Base-by-base conservation (phyloP, 257 asterid species). In the Anisodus tanguticus region DNA sequence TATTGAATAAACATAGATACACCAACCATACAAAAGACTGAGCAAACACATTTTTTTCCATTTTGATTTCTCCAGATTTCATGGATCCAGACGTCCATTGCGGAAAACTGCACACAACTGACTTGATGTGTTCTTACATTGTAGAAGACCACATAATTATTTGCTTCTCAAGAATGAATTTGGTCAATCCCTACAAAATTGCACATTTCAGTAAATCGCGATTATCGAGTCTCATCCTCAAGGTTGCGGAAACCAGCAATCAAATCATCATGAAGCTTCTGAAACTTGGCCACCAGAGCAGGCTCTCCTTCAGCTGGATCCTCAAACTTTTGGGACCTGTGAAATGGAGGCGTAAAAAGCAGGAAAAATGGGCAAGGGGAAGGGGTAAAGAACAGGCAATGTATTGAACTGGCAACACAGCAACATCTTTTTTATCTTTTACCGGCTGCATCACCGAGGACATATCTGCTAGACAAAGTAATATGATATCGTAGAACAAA, bases 291-390 rank as follows among this genome's bases (percentile, higher is more conserved):
- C 67, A 94, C 89, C 84, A 96, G 87, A 67, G 78, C 90, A 0
- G 90, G 97, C 90, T 96, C 99, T 41, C 99, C 99, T 90, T 96
- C 99, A 8, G 98, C 99, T 39, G 99, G 99, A 63, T 96, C 99
- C 93, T 96, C 99, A 16, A 96, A 96, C 89, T 96, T 96, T 88
- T 96, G 99, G 15, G 98, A 96, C 89, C 99, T 96, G 95, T 58
- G 37, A 15, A 78, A 78, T 12, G 8, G 19, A 62, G 59, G 66
- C n/a, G 7, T 53, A 39, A 79, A 19, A 37, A 15, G 6, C 15
- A 79, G 84, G 67, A 47, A 47, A 0, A 22, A 19, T 11, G n/a
- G 59, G 9, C 5, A 54, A 53, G 66, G 19, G 53, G 13, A 60
- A 4, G 19, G 22, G 49, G 9, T 1, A 55, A 16, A 41, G 43